Conservation (phyloP, 2,329 filamentous ascomycete species). For the Huntiella omanensis region DNA sequence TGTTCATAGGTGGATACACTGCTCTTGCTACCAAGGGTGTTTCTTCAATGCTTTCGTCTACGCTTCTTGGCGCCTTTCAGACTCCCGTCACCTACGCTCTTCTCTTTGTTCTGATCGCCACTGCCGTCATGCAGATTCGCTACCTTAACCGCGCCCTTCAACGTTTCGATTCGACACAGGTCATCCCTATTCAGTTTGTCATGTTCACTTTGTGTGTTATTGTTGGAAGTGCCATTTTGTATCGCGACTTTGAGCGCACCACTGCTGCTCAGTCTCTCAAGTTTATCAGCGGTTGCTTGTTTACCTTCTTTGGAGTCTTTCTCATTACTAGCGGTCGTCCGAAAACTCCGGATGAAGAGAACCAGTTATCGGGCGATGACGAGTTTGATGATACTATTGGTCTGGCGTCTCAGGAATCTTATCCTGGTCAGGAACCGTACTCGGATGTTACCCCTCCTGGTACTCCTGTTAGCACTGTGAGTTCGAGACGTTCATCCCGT, state of each 20-base stretch:
- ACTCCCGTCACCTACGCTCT: conserved; percentile 85
- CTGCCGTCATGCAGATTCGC: conserved; percentile 89
- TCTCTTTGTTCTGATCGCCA: conserved; percentile 58
- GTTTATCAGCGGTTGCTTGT: conserved; percentile 72
- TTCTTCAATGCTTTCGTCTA: conserved; percentile 83
- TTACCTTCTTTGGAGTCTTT: conserved; percentile 95
- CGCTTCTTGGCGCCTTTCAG: conserved; percentile 69
- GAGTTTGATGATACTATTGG: conserved; percentile 46
- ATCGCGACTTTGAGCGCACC: conserved; percentile 83
- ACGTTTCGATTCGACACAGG: conserved; percentile 89
- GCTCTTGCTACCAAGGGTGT: conserved; percentile 91
- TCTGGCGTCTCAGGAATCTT: conserved; percentile 26
- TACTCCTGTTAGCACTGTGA: conserved; percentile 7
- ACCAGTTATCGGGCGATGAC: conserved; percentile 32
- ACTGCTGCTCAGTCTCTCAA: conserved; percentile 55
- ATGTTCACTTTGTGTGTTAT: conserved; percentile 93
- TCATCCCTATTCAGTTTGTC: conserved; percentile 95
- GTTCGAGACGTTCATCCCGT: conserved; percentile 22
- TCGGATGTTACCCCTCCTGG: conserved; percentile 10
- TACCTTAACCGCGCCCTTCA: conserved; percentile 82
- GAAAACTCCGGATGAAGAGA: conserved; percentile 34
- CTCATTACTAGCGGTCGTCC: conserved; percentile 76
- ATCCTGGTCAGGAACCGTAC: background rate
- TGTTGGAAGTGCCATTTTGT: conserved; percentile 77
- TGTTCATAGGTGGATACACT: conserved; percentile 58